Conservation (phyloP, 768 basidiomycete species). For the Suillus bovinus region DNA sequence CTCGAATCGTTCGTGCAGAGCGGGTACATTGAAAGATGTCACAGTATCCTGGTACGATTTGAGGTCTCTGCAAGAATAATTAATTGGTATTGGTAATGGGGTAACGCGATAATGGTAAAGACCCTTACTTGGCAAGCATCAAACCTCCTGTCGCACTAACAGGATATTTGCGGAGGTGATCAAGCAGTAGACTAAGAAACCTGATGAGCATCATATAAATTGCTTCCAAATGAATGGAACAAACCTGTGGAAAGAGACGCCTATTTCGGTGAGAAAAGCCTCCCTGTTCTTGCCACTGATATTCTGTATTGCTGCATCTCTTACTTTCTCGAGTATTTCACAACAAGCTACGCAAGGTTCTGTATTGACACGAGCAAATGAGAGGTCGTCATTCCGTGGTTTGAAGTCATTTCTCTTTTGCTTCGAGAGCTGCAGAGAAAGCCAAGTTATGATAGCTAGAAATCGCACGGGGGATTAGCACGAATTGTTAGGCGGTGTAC, state of each 20-base stretch:
- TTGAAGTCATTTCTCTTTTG: slow-evolving; percentile 98
- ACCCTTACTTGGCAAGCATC: slow-evolving; percentile 92
- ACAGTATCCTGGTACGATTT: slow-evolving; percentile 95
- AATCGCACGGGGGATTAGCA: neutral
- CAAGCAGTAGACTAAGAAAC: slow-evolving; percentile 72
- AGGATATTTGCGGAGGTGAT: slow-evolving; percentile 94
- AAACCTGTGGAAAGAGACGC: slow-evolving; percentile 90
- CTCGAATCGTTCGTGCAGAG: slow-evolving; percentile 93
- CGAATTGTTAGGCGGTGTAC: neutral
- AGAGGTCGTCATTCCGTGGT: slow-evolving; percentile 92
- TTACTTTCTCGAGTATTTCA: slow-evolving; percentile 79
- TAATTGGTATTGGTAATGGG: slow-evolving; percentile 5
- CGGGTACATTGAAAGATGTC: slow-evolving; percentile 76
- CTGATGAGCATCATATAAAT: neutral
- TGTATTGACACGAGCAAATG: slow-evolving; percentile 92
- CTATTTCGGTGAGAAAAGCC: slow-evolving; percentile 89
- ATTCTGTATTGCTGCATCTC: slow-evolving; percentile 71
- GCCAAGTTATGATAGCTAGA: slow-evolving; percentile 72
- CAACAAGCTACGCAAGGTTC: slow-evolving; percentile 90
- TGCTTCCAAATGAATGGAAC: slow-evolving; percentile 10
- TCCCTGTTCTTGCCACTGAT: slow-evolving; percentile 93
- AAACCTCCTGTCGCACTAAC: slow-evolving; percentile 96
- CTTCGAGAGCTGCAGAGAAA: slow-evolving; percentile 75
- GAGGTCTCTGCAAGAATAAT: slow-evolving; percentile 66
- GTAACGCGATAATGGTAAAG: neutral